Evolutionary conservation across 2,329 filamentous ascomycete genomes (phyloP).

Genomic region (Ceratocystis harringtonii): DNA sequence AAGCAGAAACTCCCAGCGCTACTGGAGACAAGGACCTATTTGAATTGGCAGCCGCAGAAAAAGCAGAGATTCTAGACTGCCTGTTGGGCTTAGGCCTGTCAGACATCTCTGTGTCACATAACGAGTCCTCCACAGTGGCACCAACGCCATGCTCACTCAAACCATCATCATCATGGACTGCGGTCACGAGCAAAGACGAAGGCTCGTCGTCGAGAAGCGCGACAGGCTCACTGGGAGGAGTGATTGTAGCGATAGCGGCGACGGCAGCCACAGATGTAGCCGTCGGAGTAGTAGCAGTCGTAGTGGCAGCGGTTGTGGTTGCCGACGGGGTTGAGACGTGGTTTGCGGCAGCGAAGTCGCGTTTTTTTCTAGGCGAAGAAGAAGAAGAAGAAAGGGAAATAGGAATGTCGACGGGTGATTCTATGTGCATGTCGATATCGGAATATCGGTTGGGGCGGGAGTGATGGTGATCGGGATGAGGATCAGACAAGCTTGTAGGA

Average conservation of each 20-base stretch:
- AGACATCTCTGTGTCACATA: not conserved
- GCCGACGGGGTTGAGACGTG: not conserved
- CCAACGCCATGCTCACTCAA: conserved; percentile 31
- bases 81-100: not conserved
- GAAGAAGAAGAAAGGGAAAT: not conserved
- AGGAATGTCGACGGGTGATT: not conserved
- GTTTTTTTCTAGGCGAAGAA: not conserved
- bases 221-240: conserved; percentile 13
- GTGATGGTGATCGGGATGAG: not conserved
- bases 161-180: conserved; percentile 27
- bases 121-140: conserved; percentile 33
- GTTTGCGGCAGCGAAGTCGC: not conserved
- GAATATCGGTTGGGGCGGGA: not conserved
- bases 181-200: conserved; percentile 29
- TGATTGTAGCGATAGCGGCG: conserved; percentile 6
- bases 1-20: not conserved
- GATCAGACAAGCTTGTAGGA: not conserved
- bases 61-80: not conserved
- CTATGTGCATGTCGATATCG: not conserved
- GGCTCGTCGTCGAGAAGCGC: conserved; percentile 11
- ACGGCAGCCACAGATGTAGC: not conserved
- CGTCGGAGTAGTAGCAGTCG: not conserved
- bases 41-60: not conserved
- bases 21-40: no score
- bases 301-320: not conserved